Percentiles rank a stretch among this genome's conserved stretches.
Conservation (phyloP, 2,329 filamentous ascomycete genomes). For the Fusarium ramigenum region DNA sequence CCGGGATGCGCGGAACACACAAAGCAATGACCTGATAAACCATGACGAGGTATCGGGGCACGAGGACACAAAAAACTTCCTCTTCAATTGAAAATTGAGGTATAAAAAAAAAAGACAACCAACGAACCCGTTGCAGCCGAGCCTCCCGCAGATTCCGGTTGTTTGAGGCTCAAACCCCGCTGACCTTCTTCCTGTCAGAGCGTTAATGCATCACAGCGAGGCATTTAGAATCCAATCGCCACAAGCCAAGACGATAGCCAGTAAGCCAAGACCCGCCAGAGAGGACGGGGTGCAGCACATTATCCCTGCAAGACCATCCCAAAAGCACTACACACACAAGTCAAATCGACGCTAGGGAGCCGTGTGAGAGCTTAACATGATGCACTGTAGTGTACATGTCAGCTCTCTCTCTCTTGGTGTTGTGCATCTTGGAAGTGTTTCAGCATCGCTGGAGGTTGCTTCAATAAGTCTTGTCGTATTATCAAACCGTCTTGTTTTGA, state of each 20-base stretch:
- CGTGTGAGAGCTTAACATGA: conserved; percentile 16
- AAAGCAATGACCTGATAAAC: conserved; percentile 1
- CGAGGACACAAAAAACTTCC: background rate
- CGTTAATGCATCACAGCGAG: conserved; percentile 19
- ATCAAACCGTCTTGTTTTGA: conserved; percentile 15
- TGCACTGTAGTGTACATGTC: conserved; percentile 28
- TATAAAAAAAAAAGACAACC: background rate
- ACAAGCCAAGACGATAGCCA: conserved; percentile 25
- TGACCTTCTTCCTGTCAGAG: conserved; percentile 11
- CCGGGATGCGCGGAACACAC: conserved; percentile 29
- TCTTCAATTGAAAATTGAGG: background rate
- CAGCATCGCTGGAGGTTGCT: conserved; percentile 21
- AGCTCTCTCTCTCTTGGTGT: background rate
- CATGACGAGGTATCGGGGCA: conserved; percentile 4
- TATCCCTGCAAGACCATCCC: conserved; percentile 8
- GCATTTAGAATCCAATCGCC: conserved; percentile 36
- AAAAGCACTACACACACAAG: conserved; percentile 15
- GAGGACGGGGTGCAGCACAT: conserved; percentile 27
- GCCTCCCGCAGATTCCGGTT: conserved; percentile 29
- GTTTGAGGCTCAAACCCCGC: conserved; percentile 32
- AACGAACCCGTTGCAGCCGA: conserved; percentile 31
- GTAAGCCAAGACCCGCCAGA: conserved; percentile 26
- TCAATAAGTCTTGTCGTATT: conserved; percentile 16
- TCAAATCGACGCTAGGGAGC: conserved; percentile 35
- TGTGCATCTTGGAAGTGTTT: conserved; percentile 21